Percentiles rank a stretch among this genome's conserved stretches.
These are phyloP conservation scores for Coriaria nepalensis DNA, from an alignment of 306 rosid genomes.

Conservation along the genomic window DNA sequence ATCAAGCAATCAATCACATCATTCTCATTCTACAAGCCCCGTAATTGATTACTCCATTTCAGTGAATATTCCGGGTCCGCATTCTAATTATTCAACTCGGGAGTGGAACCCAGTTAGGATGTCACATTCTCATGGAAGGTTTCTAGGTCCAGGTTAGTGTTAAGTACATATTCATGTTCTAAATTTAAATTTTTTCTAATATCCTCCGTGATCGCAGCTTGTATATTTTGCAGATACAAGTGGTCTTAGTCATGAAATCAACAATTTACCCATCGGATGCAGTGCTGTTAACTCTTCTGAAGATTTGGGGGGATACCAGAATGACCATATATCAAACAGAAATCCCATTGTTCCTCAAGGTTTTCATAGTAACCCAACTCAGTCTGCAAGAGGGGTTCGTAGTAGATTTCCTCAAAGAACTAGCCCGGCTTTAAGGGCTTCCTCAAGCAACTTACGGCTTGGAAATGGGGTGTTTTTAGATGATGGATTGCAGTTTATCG, in stretches of 20 bases:
- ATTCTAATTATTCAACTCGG: conserved; percentile 30
- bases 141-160: conserved; percentile 36
- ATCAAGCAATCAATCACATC: conserved; percentile 33
- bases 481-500: conserved; percentile 46
- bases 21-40: conserved; percentile 26
- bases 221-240: conserved; percentile 32
- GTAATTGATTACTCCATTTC: conserved; percentile 37
- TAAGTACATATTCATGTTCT: neutral
- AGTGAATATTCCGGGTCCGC: conserved; percentile 38
- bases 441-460: conserved; percentile 42
- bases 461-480: conserved; percentile 43
- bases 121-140: conserved; percentile 42
- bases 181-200: conserved; percentile 13
- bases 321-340: conserved; percentile 38
- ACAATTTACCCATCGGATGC: conserved; percentile 44
- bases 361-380: conserved; percentile 33
- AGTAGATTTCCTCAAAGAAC: conserved; percentile 60
- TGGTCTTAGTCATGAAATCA: conserved; percentile 41
- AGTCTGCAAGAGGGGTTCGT: conserved; percentile 44
- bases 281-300: conserved; percentile 33
- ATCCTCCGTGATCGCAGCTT: neutral
- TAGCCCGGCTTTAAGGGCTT: conserved; percentile 44
- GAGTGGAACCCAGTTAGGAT: conserved; percentile 63
- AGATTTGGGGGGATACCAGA: conserved; percentile 48
- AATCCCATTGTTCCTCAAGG: conserved; percentile 36